These are phyloP conservation scores for Lactarius akahatsu DNA, from an alignment of 768 basidiomycete species.

Conservation along the genomic window DNA sequence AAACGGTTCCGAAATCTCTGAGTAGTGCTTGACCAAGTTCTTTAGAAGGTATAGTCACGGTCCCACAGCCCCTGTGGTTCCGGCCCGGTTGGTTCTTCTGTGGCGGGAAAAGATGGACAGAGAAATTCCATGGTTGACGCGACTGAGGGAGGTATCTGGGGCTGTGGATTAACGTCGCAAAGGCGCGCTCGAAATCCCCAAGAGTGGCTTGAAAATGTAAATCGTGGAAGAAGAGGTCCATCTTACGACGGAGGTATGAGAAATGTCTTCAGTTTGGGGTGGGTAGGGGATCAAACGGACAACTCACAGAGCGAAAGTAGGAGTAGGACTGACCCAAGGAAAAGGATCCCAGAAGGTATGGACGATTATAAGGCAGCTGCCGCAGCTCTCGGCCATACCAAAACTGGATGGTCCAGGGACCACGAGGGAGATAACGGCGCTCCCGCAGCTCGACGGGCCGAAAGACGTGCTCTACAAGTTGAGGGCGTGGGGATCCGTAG, in stretches of 20 bases:
- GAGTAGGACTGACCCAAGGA: background rate
- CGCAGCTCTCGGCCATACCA: too few relatives aligned
- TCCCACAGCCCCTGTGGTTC: slow-evolving; percentile 44
- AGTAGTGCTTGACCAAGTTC: slow-evolving; percentile 47
- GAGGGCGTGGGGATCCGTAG: background rate
- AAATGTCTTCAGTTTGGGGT: background rate
- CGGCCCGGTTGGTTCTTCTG: slow-evolving; percentile 35
- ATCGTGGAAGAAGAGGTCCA: slow-evolving; percentile 39
- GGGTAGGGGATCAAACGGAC: background rate
- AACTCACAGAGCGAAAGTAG: background rate
- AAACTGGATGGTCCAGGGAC: background rate
- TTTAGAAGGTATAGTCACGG: slow-evolving; percentile 47
- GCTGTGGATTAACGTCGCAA: slow-evolving; percentile 50
- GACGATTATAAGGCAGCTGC: slow-evolving; percentile 5
- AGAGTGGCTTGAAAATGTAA: slow-evolving; percentile 30
- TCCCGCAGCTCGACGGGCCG: slow-evolving; percentile 1
- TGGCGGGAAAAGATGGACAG: slow-evolving; percentile 47
- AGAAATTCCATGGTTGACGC: slow-evolving; percentile 48
- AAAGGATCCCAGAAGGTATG: background rate
- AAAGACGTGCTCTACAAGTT: background rate
- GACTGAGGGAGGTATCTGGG: slow-evolving; percentile 39
- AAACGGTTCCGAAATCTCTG: slow-evolving; percentile 39
- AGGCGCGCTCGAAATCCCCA: slow-evolving; percentile 31
- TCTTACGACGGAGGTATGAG: slow-evolving; percentile 13
- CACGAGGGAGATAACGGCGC: slow-evolving; percentile 15